Conservation (phyloP, 169 alveolate species). For the Besnoitia besnoiti region DNA sequence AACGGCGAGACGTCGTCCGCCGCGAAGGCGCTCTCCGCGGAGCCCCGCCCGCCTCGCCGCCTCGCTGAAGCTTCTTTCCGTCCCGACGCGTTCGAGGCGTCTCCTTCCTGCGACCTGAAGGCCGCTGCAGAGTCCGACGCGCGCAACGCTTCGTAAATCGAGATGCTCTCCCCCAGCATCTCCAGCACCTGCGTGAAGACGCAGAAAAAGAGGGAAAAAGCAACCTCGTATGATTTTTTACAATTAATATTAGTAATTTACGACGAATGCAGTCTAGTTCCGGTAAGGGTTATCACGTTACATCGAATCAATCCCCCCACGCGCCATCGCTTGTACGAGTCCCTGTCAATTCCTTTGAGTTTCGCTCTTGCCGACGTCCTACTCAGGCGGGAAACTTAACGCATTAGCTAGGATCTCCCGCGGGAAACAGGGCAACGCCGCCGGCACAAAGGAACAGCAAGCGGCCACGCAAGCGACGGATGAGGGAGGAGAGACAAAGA, state of each 20-base stretch:
- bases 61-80: neutral
- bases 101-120: neutral
- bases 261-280: too few species aligned
- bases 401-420: too few species aligned
- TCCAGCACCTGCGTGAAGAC: constrained; percentile 15
- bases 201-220: neutral
- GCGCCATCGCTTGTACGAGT: too few species aligned
- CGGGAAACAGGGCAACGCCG: too few species aligned
- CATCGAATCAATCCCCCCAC: too few species aligned
- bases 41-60: neutral
- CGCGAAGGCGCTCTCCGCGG: neutral
- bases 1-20: neutral
- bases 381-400: too few species aligned
- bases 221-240: too few species aligned
- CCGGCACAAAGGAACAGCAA: neutral
- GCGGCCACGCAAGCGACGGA: neutral
- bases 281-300: too few species aligned
- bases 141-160: constrained; percentile 21
- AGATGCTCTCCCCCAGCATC: constrained; percentile 28
- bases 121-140: neutral
- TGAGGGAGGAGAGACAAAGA: neutral
- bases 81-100: neutral
- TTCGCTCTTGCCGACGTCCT: too few species aligned
- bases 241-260: too few species aligned
- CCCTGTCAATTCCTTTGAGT: too few species aligned